phyloP scores from a whole-genome alignment of 768 basidiomycete genomes.

The Coprinopsis strossmayeri region DNA sequence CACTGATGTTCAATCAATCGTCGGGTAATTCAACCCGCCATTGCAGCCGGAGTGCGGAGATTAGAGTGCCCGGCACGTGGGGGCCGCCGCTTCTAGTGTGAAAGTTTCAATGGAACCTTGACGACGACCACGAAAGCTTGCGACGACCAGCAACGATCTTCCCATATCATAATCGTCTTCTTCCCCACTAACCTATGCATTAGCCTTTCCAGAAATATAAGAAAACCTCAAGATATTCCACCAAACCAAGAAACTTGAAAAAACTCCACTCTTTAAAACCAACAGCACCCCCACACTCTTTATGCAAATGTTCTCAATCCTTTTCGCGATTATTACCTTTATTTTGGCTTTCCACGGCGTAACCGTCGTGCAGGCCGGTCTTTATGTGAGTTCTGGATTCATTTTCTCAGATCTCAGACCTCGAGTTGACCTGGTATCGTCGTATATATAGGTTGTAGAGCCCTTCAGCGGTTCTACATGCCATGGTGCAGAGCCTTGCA shows the following conservation, averaged over 20 bases:
- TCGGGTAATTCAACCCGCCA: too few species aligned
- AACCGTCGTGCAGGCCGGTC: conserved; percentile 26
- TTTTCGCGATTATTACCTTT: conserved; percentile 7
- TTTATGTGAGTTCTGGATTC: conserved; percentile 30
- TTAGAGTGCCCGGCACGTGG: too few species aligned
- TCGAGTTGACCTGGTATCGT: conserved; percentile 1
- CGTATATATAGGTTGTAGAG: conserved; percentile 38
- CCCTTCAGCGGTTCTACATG: conserved; percentile 41
- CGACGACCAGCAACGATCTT: conserved; percentile 3
- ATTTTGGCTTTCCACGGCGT: conserved; percentile 20
- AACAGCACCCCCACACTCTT: not conserved
- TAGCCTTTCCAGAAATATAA: not conserved
- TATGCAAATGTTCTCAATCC: conserved; percentile 4
- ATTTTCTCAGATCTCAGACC: not conserved
- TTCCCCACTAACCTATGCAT: not conserved
- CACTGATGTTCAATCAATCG: too few species aligned
- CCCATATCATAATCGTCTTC: not conserved
- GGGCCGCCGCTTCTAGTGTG: too few species aligned
- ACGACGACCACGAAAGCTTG: conserved; percentile 6
- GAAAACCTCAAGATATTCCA: not conserved
- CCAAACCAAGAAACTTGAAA: conserved; percentile 1
- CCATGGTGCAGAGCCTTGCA: conserved; percentile 46
- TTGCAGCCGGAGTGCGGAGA: too few species aligned
- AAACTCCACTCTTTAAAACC: conserved; percentile 4
- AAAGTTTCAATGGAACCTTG: not conserved